phyloP scores from a whole-genome alignment of 2,329 filamentous ascomycete genomes.

The Aspergillus fumigatus region DNA sequence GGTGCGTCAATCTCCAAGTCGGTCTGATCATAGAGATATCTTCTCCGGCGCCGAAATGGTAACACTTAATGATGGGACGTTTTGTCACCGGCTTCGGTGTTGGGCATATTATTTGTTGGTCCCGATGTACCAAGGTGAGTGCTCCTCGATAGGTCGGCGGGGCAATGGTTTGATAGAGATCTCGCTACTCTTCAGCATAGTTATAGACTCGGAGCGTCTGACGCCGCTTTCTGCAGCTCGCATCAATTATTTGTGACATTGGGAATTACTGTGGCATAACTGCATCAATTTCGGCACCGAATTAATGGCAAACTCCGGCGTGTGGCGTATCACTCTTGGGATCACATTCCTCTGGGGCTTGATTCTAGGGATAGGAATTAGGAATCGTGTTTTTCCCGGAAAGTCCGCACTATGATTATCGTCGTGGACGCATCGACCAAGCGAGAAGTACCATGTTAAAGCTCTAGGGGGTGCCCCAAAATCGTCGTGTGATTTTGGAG shows the following conservation, averaged over 20 bases:
- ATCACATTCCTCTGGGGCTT: slow-evolving; percentile 54
- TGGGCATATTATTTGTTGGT: slow-evolving; percentile 38
- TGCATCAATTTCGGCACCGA: slow-evolving; percentile 46
- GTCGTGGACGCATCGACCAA: slow-evolving; percentile 49
- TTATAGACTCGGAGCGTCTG: neutral
- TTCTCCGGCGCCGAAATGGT: slow-evolving; percentile 33
- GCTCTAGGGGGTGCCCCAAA: slow-evolving; percentile 50
- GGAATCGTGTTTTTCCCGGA: slow-evolving; percentile 55
- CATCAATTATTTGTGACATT: slow-evolving; percentile 47
- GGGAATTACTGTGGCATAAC: slow-evolving; percentile 44
- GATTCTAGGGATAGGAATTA: slow-evolving; percentile 51
- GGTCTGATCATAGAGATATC: slow-evolving; percentile 43
- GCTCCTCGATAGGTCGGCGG: slow-evolving; percentile 44
- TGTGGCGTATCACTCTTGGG: slow-evolving; percentile 50
- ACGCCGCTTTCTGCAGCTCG: slow-evolving; percentile 21
- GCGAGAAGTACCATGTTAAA: slow-evolving; percentile 50
- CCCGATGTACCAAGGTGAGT: slow-evolving; percentile 44
- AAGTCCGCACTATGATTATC: slow-evolving; percentile 55
- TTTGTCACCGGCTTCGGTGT: slow-evolving; percentile 41
- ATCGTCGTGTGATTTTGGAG: slow-evolving; percentile 47
- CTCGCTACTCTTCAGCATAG: slow-evolving; percentile 25
- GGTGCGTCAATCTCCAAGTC: slow-evolving; percentile 35
- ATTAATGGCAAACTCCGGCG: slow-evolving; percentile 31
- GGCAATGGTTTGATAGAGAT: too few species aligned
- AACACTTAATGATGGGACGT: slow-evolving; percentile 41